These are phyloP conservation scores for Herpotrichia juniperi DNA, from an alignment of 2,329 filamentous ascomycete genomes.

Conservation along the genomic window DNA sequence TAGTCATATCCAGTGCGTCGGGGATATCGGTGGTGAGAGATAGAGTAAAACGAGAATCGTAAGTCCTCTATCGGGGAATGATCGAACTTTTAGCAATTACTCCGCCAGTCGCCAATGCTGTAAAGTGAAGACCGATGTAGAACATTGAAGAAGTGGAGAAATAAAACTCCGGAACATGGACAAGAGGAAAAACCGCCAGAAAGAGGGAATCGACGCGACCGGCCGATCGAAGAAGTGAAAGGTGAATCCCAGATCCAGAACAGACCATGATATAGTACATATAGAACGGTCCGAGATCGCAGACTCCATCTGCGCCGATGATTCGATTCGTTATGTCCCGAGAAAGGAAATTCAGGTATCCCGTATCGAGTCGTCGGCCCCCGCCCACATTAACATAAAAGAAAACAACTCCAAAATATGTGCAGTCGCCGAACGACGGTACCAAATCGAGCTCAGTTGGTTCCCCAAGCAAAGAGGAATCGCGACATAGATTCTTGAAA, in stretches of 20 bases:
- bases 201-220: conserved; percentile 7
- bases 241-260: conserved; percentile 29
- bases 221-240: conserved; percentile 20
- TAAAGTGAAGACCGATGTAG: conserved; percentile 5
- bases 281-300: conserved; percentile 38
- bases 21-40: conserved; percentile 15
- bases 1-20: conserved; percentile 16
- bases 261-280: conserved; percentile 47
- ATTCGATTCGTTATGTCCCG: conserved; percentile 40
- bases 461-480: conserved; percentile 37
- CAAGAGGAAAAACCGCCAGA: conserved; percentile 15
- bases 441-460: conserved; percentile 28
- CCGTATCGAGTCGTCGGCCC: conserved; percentile 42
- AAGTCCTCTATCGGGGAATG: conserved; percentile 24
- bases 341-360: conserved; percentile 37
- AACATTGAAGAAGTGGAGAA: conserved; percentile 10
- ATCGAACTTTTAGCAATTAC: conserved; percentile 28
- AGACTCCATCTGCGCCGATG: conserved; percentile 42
- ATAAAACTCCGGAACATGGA: conserved; percentile 9
- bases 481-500: conserved; percentile 28
- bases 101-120: conserved; percentile 19
- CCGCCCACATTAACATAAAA: conserved; percentile 37
- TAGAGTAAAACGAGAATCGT: conserved; percentile 14
- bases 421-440: conserved; percentile 28
- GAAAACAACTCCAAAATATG: conserved; percentile 34